phyloP scores from a whole-genome alignment of 306 rosid species.

The Spatholobus suberectus region DNA sequence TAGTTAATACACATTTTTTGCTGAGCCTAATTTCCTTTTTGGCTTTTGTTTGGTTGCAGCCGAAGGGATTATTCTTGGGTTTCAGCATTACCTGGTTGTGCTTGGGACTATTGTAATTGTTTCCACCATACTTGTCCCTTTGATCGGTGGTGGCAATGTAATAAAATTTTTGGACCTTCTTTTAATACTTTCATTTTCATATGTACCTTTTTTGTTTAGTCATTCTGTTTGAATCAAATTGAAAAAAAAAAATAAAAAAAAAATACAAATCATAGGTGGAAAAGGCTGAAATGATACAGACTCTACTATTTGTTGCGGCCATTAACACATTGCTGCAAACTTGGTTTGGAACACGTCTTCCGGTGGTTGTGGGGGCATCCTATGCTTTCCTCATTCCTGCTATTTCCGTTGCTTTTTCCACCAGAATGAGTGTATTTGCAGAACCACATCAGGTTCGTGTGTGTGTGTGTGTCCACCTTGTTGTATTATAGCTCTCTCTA shows the following conservation, averaged over 20 bases:
- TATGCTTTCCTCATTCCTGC: slow-evolving; percentile 74
- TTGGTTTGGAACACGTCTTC: slow-evolving; percentile 79
- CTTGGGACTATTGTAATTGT: slow-evolving; percentile 73
- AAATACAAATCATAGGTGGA: slow-evolving; percentile 69
- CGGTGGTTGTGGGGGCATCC: slow-evolving; percentile 80
- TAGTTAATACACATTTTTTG: background rate
- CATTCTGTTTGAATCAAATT: background rate
- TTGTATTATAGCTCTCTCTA: background rate
- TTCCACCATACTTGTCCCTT: slow-evolving; percentile 67
- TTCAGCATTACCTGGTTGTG: slow-evolving; percentile 83
- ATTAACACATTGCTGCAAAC: slow-evolving; percentile 83
- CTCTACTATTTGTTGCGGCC: slow-evolving; percentile 76
- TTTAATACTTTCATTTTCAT: background rate
- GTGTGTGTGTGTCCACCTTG: background rate
- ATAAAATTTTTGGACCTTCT: background rate
- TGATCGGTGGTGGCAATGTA: slow-evolving; percentile 96
- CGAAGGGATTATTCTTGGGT: slow-evolving; percentile 74
- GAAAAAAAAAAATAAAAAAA: background rate
- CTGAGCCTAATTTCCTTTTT: background rate
- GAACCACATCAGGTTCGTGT: slow-evolving; percentile 75
- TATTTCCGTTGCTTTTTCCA: slow-evolving; percentile 57
- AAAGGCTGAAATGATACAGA: slow-evolving; percentile 82
- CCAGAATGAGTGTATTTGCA: slow-evolving; percentile 51
- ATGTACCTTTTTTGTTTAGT: background rate
- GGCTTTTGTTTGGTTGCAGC: slow-evolving; percentile 52